Base-by-base conservation (phyloP, 345 rosid genomes). In the Eucalyptus melliodora region DNA sequence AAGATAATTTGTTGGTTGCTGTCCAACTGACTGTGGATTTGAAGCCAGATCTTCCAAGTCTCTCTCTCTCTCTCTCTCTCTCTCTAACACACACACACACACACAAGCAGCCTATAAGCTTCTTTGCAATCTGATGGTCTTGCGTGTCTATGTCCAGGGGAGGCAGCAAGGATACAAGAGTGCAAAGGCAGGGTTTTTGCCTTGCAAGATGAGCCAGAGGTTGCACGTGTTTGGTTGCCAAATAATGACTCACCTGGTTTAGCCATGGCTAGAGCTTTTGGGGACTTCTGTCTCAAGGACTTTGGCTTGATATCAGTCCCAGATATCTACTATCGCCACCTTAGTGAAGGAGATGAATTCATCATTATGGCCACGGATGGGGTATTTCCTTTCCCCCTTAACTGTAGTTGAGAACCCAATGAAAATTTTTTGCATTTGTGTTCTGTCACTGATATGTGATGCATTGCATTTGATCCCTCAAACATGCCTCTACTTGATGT, bases 231-330 rank as follows among this genome's bases (percentile, higher is more conserved):
- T 85, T 97, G 99, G 99, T 92, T 97, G 94, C 99, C 99, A 85
- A 95, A 97, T 91, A 96, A 94, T 19, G 96, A 97, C 89, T 96
- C 99, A 62, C 99, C 99, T 87, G 99, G 99, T 90, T 92, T 97
- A 92, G 99, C 99, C 55, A 97, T 97, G 99, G 98, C 99, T 87
- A 95, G 99, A 94, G 99, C 99, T 90, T 97, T 97, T 92, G 99
- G 99, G 24, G 99, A 97, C 92, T 97, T 97, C 91, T 97, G 99
- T 92, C 95, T 97, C n/a, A 97, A 97, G 91, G 99, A 97, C 92
- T 97, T 96, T 90, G 99, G 99, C 87, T 91, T 97, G 90, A 97
- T 97, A 90, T 97, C 99, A 2, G 94, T 94, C 17, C 99, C 99
- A 24, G 99, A 97, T 92, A 90, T 97, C 87, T 94, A 89, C 90